Evolutionary conservation across 2,329 filamentous ascomycete species (phyloP).

Genomic region (Trichoderma arundinaceum): DNA sequence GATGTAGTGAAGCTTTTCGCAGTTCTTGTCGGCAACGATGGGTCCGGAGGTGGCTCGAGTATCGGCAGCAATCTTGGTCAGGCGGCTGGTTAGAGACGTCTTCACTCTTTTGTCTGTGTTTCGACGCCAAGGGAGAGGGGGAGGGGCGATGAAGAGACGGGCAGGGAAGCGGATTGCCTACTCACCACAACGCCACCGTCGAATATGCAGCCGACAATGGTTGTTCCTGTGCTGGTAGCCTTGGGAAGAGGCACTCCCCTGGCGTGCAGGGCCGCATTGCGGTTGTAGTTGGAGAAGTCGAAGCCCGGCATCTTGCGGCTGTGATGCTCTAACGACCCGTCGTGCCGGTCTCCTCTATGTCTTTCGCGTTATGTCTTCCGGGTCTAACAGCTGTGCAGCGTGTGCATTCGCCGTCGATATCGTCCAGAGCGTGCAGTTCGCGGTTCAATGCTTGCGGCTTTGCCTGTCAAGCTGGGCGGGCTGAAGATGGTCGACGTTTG

Average conservation of each 20-base stretch:
- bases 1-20: conserved; percentile 99
- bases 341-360: conserved; percentile 21
- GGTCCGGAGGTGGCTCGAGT: conserved; percentile 96
- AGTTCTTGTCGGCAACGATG: conserved; percentile 99
- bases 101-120: not conserved
- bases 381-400: not conserved
- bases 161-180: conserved; percentile 36
- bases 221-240: conserved; percentile 97
- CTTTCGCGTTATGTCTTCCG: not conserved
- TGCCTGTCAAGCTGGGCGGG: not conserved
- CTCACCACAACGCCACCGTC: conserved; percentile 93
- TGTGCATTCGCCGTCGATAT: conserved; percentile 4
- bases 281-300: conserved; percentile 99
- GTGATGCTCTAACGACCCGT: conserved; percentile 12
- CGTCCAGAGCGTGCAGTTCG: not conserved
- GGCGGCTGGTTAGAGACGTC: not conserved
- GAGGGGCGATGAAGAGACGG: conserved; percentile 7
- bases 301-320: conserved; percentile 80
- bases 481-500: conserved; percentile 15
- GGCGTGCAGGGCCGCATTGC: conserved; percentile 94
- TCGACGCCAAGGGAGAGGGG: not conserved
- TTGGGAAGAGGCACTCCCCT: conserved; percentile 93
- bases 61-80: conserved; percentile 97
- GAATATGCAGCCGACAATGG: conserved; percentile 96
- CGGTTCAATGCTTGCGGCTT: conserved; percentile 9